Conservation (phyloP, 2,329 filamentous ascomycete species). For the Pyrenophora seminiperda region DNA sequence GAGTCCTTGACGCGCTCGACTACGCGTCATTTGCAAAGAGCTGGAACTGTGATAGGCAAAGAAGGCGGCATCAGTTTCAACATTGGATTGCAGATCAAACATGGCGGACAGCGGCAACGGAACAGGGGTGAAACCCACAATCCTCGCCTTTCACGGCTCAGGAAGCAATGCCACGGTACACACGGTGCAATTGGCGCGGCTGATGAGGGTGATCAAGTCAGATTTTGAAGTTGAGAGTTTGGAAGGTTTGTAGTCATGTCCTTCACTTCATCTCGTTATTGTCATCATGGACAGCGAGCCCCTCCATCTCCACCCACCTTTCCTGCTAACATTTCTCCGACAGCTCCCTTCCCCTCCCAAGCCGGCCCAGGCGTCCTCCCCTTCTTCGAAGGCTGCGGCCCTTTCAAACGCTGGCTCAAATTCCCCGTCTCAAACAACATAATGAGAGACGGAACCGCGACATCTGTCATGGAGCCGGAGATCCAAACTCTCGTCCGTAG, state of each 20-base stretch:
- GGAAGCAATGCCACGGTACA: slow-evolving; percentile 43
- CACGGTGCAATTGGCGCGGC: slow-evolving; percentile 40
- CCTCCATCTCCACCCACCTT: neutral
- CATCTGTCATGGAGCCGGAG: slow-evolving; percentile 20
- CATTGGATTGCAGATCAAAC: too few species aligned
- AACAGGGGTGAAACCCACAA: slow-evolving; percentile 30
- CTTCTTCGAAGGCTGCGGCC: slow-evolving; percentile 47
- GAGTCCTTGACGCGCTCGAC: too few species aligned
- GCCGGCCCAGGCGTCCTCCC: slow-evolving; percentile 46
- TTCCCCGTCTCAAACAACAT: slow-evolving; percentile 17
- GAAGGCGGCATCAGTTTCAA: too few species aligned
- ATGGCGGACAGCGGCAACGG: too few species aligned
- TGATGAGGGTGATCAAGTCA: slow-evolving; percentile 29
- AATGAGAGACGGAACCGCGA: slow-evolving; percentile 24
- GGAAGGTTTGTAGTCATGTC: slow-evolving; percentile 24
- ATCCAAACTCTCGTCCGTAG: slow-evolving; percentile 29
- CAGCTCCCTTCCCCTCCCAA: slow-evolving; percentile 41
- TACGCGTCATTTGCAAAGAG: too few species aligned
- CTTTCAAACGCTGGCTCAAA: slow-evolving; percentile 42
- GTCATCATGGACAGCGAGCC: neutral
- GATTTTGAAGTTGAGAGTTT: slow-evolving; percentile 35
- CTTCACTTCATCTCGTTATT: neutral
- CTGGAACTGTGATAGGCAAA: too few species aligned
- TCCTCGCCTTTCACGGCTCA: slow-evolving; percentile 46
- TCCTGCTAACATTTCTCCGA: slow-evolving; percentile 3